Percentiles rank a stretch among this genome's conserved stretches.
Conservation (phyloP, 1,139 yeast genomes). For the Saccharomyces hybrid region DNA sequence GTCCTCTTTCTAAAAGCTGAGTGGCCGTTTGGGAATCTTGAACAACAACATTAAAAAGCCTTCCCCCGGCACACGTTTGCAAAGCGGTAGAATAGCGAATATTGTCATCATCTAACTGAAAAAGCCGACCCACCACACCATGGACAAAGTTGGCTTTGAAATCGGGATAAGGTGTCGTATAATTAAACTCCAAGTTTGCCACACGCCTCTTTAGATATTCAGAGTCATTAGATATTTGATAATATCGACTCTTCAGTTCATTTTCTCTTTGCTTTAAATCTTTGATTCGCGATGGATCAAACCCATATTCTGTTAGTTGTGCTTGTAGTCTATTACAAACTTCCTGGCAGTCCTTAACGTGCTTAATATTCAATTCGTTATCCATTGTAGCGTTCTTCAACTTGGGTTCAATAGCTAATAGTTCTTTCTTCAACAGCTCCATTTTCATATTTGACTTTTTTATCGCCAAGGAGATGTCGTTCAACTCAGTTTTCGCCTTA, state of each 20-base stretch:
- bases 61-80: conserved; percentile 91
- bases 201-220: conserved; percentile 57
- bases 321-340: conserved; percentile 38
- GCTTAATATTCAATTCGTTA: conserved; percentile 37
- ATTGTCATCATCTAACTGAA: conserved; percentile 53
- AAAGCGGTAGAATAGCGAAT: conserved; percentile 69
- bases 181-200: conserved; percentile 70
- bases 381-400: conserved; percentile 50
- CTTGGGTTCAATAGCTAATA: conserved; percentile 47
- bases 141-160: conserved; percentile 61
- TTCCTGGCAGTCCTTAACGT: conserved; percentile 39
- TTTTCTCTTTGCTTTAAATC: conserved; percentile 42
- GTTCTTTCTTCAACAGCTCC: conserved; percentile 48
- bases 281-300: conserved; percentile 43
- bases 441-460: conserved; percentile 58
- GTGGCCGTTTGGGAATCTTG: conserved; percentile 83
- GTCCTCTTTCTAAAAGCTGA: conserved; percentile 70
- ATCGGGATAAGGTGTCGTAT: conserved; percentile 53
- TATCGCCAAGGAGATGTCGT: conserved; percentile 48
- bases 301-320: conserved; percentile 51
- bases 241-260: conserved; percentile 34
- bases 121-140: conserved; percentile 87
- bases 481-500: conserved; percentile 52
- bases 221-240: conserved; percentile 42
- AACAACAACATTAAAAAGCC: conserved; percentile 84